Evolutionary conservation across 495 filamentous ascomycete species (phyloP), one percentile per base, ranked within the genome.

Genomic region (Talaromyces borbonicus): DNA sequence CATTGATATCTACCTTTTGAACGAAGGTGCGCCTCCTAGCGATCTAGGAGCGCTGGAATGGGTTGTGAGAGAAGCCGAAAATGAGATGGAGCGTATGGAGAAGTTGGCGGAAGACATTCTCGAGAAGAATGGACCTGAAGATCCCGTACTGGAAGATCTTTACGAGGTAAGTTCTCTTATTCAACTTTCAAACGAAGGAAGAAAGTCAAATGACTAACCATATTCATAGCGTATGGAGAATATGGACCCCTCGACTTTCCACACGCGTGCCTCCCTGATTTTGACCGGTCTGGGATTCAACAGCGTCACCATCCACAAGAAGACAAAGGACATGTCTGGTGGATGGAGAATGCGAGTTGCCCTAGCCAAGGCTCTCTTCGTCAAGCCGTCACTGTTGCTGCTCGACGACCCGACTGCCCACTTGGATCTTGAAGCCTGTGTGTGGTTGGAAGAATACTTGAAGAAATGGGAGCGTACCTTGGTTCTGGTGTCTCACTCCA

Each of bases 241-340:
- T 66, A 96, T 99, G 93, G 92, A 99, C 56, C 93, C 92, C 35
- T 94, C 90, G n/a, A 99, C 92, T n/a, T 99, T 99, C 68, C 74
- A 87, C 56, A 94, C 90, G 41, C 90, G 92, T 61, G 92, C 92
- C 29, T 94, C 90, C 20, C 80, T 95, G 52, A 99, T 99, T 64
- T 63, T 99, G 50, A 99, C 92, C 32, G 92, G 92, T 90, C 85
- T 99, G 32, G 92, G 92, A 50, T 99, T 99, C 77, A 95, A 97
- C 80, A 95, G 96, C 71, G 64, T 54, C 23, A 99, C 92, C 24
- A 97, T 99, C 59, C 72, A 90, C 65, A 99, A 99, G 78, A 93
- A 87, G 77, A 99, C 92, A 51, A 99, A 95, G 79, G 92, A 99
- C 59, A 99, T 99, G 92, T 99, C 92, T 53, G 92, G 92, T 83